Conservation (phyloP, 169 alveolate species). For the Plasmodium gonderi region DNA sequence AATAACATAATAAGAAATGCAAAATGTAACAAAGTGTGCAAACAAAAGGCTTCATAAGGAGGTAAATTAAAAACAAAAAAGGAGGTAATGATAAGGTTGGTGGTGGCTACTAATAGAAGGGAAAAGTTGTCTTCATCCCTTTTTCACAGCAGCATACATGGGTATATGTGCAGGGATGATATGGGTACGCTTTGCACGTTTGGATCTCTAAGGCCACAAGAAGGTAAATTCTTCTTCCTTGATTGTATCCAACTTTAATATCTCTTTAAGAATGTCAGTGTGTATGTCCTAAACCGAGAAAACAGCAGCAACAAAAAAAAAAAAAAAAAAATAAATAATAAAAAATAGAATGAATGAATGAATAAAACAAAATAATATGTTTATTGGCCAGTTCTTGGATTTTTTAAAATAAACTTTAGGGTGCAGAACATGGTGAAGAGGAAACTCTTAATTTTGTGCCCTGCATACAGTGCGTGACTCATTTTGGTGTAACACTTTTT, state of each 20-base stretch:
- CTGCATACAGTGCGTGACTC: no score
- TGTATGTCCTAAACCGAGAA: slow-evolving; percentile 42
- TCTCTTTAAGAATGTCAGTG: slow-evolving; percentile 8
- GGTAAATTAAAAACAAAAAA: not conserved
- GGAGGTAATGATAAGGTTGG: not conserved
- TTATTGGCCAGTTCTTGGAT: no score
- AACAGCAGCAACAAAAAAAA: no score
- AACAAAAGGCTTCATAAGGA: not conserved
- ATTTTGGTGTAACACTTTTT: not conserved
- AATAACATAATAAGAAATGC: not conserved
- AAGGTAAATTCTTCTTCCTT: slow-evolving; percentile 12
- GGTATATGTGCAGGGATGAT: not conserved
- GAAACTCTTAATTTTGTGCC: no score
- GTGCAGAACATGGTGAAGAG: no score
- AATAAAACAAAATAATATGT: no score
- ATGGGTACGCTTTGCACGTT: not conserved
- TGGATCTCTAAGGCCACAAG: slow-evolving; percentile 46
- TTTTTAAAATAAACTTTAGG: no score
- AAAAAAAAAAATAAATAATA: no score
- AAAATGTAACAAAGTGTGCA: not conserved
- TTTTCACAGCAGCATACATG: not conserved
- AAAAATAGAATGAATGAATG: no score
- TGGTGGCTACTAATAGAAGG: no score
- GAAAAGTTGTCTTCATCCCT: no score
- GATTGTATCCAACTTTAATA: not conserved